Base-by-base conservation (phyloP, 805 yeast species). In the Ogataea paradorogensis region DNA sequence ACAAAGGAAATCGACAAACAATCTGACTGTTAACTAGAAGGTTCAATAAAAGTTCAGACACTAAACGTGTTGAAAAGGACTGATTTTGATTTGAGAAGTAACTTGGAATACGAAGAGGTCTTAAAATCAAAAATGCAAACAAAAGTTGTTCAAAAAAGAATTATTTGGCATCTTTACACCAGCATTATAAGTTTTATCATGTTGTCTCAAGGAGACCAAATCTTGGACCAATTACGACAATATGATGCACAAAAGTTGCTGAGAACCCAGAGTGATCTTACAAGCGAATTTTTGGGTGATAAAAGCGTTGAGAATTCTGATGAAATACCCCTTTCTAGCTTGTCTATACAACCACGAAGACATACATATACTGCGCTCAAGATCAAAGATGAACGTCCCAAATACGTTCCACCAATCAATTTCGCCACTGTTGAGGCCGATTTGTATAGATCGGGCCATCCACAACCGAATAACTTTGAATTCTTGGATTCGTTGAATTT, bases 391-490 rank as follows among this genome's bases (percentile, higher is more conserved):
- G 50, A 46, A 14, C 50, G 43, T 37, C 67, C 67, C 2, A 46
- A 53, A 29, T 75, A 70, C 47, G 95, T 90, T 1, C 99, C 99
- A 4, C 99, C 99, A 1, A 70, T 93, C 50, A 90, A 88, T 61
- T 91, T 91, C 55, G 77, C 95, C 1, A 76, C 87, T 15, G 96
- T 93, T 2, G 96, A 86, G 44, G 89, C 87, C 42, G 81, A 85
- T 6, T 77, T 91, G 9, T 91, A 90, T 60, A 67, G 99, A 14
- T 82, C 95, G 1, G 99, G 99, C 1, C 95, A 90, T 56, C 99
- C 99, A 1, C 85, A 88, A 69, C 84, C 87, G 0, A 74, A 80
- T 47, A 91, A 89, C 64, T 87, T 80, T 54, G 77, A 82, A n/a
- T 93, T 87, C 51, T 69, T 91, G 15, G 73, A 74, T 50, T 82